Base-by-base conservation (phyloP, 371 early-diverging fungal genomes). In the Hamiltosporidium tvaerminnensis region DNA sequence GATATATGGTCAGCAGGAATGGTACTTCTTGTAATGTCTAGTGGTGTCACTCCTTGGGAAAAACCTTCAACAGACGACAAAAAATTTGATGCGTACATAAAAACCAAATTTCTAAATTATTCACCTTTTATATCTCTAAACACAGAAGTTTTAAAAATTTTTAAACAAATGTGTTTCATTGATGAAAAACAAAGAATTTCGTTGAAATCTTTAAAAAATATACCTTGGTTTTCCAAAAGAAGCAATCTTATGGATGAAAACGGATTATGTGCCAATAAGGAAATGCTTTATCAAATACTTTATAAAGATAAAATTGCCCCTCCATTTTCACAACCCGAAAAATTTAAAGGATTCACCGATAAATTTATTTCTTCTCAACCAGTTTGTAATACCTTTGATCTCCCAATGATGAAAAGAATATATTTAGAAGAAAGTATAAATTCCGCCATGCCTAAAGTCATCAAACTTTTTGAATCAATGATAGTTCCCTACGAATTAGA, bases 1-100 rank as follows among this genome's bases (percentile, higher is more conserved):
- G 85, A 85, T 72, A 75, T 85, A 1, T 85, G 84, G 84, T 81
- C 82, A n/a, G 63, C 68, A 9, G 85, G 85, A 1, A 72, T 85
- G 57, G 79, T 83, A n/a, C 69, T 84, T 5, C 76, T 79, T 52
- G 82, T 81, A 0, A 68, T 84, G 2, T 61, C 80, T 16, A 77
- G 79, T 0, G 85, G 83, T 23, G 78, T 82, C 50, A 81, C 84
- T 0, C 82, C 85, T 0, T 86, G 86, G 86, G 82, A 76, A 10
- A 74, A 79, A 54, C 83, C 86, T 0, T 79, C 80, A 0, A 31
- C 47, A 44, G 63, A 74, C n/a, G 84, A 84, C 68, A 69, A 76
- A 16, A 81, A 82, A 36, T 85, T 79, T 73, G 75, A 68, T 10
- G 16, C 57, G 49, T 67, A 65, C 61, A 41, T 61, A 31, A 4